Percentiles rank a stretch among this genome's conserved stretches.
Evolutionary conservation across 1,284 basidiomycete species (phyloP).

Genomic region (Cutaneotrichosporon cavernicola): DNA sequence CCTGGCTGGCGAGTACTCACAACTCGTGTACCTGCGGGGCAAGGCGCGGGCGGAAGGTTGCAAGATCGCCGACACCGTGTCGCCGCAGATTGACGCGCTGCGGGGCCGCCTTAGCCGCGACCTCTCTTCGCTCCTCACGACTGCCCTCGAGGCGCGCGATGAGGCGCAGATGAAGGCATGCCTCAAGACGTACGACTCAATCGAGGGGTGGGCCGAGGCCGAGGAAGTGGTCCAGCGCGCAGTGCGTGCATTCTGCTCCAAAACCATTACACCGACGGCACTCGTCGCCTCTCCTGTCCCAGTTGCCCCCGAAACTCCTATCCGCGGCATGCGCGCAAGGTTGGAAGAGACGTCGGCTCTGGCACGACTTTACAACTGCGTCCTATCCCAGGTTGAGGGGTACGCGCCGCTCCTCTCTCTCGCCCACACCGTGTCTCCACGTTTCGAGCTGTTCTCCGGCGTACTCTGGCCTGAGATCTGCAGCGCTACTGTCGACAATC

Average conservation of each 20-base stretch:
- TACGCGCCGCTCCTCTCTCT: slow-evolving; percentile 70
- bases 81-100: slow-evolving; percentile 72
- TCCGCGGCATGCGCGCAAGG: not conserved
- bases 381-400: slow-evolving; percentile 75
- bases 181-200: slow-evolving; percentile 73
- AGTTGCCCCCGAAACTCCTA: slow-evolving; percentile 31
- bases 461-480: slow-evolving; percentile 85
- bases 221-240: slow-evolving; percentile 75
- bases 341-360: slow-evolving; percentile 16
- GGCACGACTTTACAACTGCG: slow-evolving; percentile 66
- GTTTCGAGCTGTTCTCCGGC: slow-evolving; percentile 78
- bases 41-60: slow-evolving; percentile 75
- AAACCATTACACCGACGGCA: slow-evolving; percentile 33
- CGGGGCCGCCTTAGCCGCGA: slow-evolving; percentile 78
- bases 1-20: slow-evolving; percentile 84
- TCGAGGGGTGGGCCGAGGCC: slow-evolving; percentile 77
- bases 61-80: slow-evolving; percentile 73
- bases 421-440: slow-evolving; percentile 61
- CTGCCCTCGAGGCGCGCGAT: slow-evolving; percentile 53
- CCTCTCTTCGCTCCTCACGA: slow-evolving; percentile 72
- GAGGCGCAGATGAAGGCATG: slow-evolving; percentile 68
- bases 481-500: slow-evolving; percentile 72
- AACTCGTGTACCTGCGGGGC: slow-evolving; percentile 82
- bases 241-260: slow-evolving; percentile 65
- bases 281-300: slow-evolving; percentile 32